These are phyloP conservation scores for Colletotrichum tropicicola DNA, from an alignment of 2,329 filamentous ascomycete species.

Conservation along the genomic window DNA sequence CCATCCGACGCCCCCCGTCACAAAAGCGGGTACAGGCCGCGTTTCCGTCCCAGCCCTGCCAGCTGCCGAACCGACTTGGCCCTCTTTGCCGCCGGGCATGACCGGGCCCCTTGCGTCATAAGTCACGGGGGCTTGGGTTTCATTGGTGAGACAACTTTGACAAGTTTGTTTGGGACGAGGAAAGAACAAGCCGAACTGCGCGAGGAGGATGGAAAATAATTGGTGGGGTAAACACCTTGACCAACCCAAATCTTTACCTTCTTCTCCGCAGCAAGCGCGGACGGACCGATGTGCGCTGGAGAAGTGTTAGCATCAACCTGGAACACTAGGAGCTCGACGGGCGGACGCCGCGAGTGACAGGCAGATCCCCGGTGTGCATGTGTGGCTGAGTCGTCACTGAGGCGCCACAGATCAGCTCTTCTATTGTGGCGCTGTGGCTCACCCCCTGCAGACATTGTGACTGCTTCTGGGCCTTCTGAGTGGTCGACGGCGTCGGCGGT, in stretches of 20 bases:
- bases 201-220: not conserved
- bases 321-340: not conserved
- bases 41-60: constrained; percentile 21
- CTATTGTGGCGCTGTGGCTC: constrained; percentile 26
- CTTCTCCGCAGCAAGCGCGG: not conserved
- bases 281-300: constrained; percentile 17
- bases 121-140: not conserved
- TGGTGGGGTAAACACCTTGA: not conserved
- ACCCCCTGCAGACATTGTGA: not conserved
- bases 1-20: constrained; percentile 12
- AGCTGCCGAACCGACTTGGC: constrained; percentile 28
- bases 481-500: not conserved
- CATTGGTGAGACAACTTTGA: constrained; percentile 25
- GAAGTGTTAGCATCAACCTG: constrained; percentile 14
- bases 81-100: constrained; percentile 19
- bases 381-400: constrained; percentile 26
- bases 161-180: not conserved
- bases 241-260: not conserved
- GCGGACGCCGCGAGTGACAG: not conserved
- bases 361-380: not conserved
- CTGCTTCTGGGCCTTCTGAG: not conserved
- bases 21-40: constrained; percentile 26
- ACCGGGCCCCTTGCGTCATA: constrained; percentile 26
- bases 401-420: constrained; percentile 16
- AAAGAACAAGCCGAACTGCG: not conserved